Base-by-base conservation (phyloP, 352 stramenopile genomes). In the Sclerospora graminicola region DNA sequence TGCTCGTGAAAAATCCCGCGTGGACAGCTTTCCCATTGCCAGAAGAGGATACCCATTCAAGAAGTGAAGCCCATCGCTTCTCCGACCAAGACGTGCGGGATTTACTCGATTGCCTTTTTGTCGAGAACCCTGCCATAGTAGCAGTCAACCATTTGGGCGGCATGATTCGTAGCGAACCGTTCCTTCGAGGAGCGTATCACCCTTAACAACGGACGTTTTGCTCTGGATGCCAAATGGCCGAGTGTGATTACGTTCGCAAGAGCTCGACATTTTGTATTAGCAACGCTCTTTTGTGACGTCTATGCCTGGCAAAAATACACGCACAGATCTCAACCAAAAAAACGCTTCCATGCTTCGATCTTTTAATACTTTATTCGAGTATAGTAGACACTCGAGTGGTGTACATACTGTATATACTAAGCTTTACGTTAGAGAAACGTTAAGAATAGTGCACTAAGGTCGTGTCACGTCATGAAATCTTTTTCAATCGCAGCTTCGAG, bases 1-100 rank as follows among this genome's bases (percentile, higher is more conserved):
- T 65, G 51, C 51, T 65, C 23, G 41, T 61, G 16, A 65, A 61
- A 14, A 19, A 35, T 4, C 51, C 51, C 0, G 26, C 57, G 27
- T 60, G 51, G 56, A 7, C 21, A 6, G 21, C 21, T 6, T 33
- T 15, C 28, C 9, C 28, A 2, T 15, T 14, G 28, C 28, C 9
- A 2, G 28, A 15, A 13, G 9, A 33, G 9, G 28, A 33, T 8
- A 13, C 28, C 13, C 1, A n/a, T 5, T n/a, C 41, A 18, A 52
- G 56, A 48, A 37, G 41, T 21, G 46, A 60, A 4, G 53, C 47
- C 36, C 48, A 31, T 23, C 51, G 51, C 29, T 56, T 71, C 36
- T 71, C 61, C 16, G 61, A 71, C 27, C 49, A 67, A 47, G 57
- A 71, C 40, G 57, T 71, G 40, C 48, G 51, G 18, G 52, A 71